Conservation (phyloP, 768 basidiomycete species). For the Tricholoma hemisulphureum region DNA sequence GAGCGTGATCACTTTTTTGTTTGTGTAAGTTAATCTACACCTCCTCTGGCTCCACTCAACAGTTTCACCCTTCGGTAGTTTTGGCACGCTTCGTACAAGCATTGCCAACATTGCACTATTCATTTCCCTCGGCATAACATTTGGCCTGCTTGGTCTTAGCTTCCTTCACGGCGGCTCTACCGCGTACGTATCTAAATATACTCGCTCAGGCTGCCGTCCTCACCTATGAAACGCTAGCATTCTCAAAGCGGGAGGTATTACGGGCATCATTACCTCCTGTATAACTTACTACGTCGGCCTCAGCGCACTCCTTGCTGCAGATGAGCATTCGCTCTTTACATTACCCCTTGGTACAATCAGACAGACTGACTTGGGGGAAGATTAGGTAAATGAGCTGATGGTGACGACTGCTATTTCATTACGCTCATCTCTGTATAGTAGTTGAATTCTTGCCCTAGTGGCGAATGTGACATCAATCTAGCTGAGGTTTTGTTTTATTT, state of each 20-base stretch:
- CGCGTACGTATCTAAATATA: background rate
- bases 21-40: constrained; percentile 56
- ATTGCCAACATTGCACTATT: constrained; percentile 40
- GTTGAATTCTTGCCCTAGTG: no score
- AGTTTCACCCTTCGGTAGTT: constrained; percentile 21
- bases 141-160: constrained; percentile 40
- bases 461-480: no score
- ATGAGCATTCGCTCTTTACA: constrained; percentile 34
- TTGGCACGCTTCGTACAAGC: constrained; percentile 39
- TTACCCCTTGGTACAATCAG: constrained; percentile 37
- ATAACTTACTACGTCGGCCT: constrained; percentile 50
- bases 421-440: no score
- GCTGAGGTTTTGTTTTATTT: no score
- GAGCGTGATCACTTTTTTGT: constrained; percentile 68
- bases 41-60: background rate
- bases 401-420: background rate
- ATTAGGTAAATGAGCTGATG: background rate
- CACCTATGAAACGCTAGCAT: constrained; percentile 19
- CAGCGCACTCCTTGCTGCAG: constrained; percentile 40
- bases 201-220: background rate
- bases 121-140: constrained; percentile 37
- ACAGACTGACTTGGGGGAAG: background rate
- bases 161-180: constrained; percentile 26
- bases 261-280: constrained; percentile 45
- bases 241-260: constrained; percentile 42